Evolutionary conservation across 768 basidiomycete species (phyloP), one percentile per base, ranked within the genome.

Genomic region (Lentinula detonsa): DNA sequence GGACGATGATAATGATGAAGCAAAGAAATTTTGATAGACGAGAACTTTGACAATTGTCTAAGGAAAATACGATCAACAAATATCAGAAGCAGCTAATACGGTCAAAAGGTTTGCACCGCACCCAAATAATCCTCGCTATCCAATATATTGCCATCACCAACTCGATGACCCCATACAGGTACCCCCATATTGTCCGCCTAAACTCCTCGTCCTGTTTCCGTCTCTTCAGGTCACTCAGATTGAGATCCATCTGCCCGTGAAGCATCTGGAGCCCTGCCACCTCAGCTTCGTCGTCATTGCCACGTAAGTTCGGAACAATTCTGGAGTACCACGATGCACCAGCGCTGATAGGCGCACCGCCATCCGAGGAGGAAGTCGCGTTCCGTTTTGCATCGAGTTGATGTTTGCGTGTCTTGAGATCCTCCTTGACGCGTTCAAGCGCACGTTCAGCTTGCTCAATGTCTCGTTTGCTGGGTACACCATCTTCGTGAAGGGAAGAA

Each of bases 121-220:
- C 90, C 62, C 78, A 85, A 65, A 85, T 62, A 43, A 85, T 79
- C 54, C 90, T 81, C 37, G 84, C 75, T 3, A 83, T 69, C 65
- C 88, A 92, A 69, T 91, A 92, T 3, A 83, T 61, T 10, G 86
- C 87, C 68, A 91, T 90, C 5, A 83, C 16, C 11, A 75, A 71
- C 31, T 84, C 82, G 1, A 79, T 71, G 54, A 77, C 64, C 59
- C 76, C 77, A 64, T 80, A 72, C 2, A 85, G 53, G 56, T 72
- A 76, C 1, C 90, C 90, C 61, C 74, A 76, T 56, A 87, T 68
- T 0, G 89, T 90, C 3, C 71, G 66, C 4, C 81, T 71, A 64
- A 80, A 87, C 65, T 76, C 72, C 39, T 78, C 81, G 31, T 75
- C 70, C 40, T 82, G 78, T 18, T 80, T 81, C 7, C 79, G 75